Base-by-base conservation (phyloP, 2,329 filamentous ascomycete genomes). In the Penicillium crustosum region DNA sequence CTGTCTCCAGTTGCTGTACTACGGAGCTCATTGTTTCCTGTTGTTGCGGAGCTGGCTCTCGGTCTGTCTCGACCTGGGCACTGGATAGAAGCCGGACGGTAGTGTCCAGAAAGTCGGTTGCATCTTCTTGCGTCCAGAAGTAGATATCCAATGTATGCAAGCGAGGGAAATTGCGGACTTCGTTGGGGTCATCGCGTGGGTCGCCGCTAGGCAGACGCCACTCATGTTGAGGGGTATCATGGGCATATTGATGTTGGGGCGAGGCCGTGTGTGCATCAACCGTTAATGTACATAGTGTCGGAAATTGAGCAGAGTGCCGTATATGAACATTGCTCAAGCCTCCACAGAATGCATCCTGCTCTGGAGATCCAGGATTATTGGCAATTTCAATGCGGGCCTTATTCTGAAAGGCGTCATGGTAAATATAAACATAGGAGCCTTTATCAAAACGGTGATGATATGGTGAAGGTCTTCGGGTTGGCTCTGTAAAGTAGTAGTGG, bases 281-380 rank as follows among this genome's bases (percentile, higher is more conserved):
- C 0, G 79, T 81, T 61, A 88, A 66, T 2, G 84, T 86, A 68
- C 83, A 81, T 2, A 84, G 75, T 36, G 81, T 85, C 5, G 85
- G 84, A 62, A 88, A 86, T 61, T 81, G 82, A 69, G 82, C 78
- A 6, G 82, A 83, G 68, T 86, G 84, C 35, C 78, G 76, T 19
- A 87, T 70, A 62, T 79, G 79, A 47, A 82, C 77, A 19, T 75
- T 74, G 60, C 82, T 80, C 60, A 88, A 69, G 51, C 77, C 80
- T 61, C 85, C 86, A 65, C 80, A 79, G 69, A 88, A 87, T 47
- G 85, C 84, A 77, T 88, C 85, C 68, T 88, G 85, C n/a, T 84
- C 80, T 19, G 81, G 75, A 10, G 83, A 86, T 27, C 85, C 84
- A 10, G 85, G 82, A 69, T 86, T 81, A 68, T 88, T 87, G 35